Evolutionary conservation across 2,329 filamentous ascomycete genomes (phyloP).

Genomic region (Colletotrichum sp.): DNA sequence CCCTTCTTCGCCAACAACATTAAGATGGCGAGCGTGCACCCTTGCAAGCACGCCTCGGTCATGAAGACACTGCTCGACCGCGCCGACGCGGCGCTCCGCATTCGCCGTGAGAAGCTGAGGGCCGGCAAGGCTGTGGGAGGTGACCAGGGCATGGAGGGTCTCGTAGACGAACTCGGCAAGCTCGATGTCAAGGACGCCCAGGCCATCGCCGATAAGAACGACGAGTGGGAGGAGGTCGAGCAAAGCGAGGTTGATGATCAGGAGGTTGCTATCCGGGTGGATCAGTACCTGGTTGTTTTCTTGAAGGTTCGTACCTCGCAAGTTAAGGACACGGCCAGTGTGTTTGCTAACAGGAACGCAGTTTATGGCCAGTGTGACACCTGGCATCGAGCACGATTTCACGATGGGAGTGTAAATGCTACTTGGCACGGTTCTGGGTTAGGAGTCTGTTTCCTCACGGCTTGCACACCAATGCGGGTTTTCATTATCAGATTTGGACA

Average conservation of each 20-base stretch:
- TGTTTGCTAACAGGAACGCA: slow-evolving; percentile 33
- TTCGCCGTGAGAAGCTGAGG: slow-evolving; percentile 82
- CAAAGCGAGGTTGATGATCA: slow-evolving; percentile 67
- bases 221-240: slow-evolving; percentile 69
- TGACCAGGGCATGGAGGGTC: slow-evolving; percentile 75
- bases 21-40: slow-evolving; percentile 96
- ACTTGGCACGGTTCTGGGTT: background rate
- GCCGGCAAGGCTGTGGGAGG: slow-evolving; percentile 55
- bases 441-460: background rate
- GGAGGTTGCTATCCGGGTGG: slow-evolving; percentile 83
- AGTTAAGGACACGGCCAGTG: background rate
- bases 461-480: background rate
- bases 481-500: slow-evolving; percentile 1
- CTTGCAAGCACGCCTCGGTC: slow-evolving; percentile 95
- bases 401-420: slow-evolving; percentile 83
- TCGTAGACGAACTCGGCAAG: slow-evolving; percentile 81
- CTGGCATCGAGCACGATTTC: slow-evolving; percentile 96
- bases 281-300: slow-evolving; percentile 88
- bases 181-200: slow-evolving; percentile 62
- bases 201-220: slow-evolving; percentile 54
- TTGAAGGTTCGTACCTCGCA: slow-evolving; percentile 70
- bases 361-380: slow-evolving; percentile 89
- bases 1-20: slow-evolving; percentile 89
- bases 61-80: slow-evolving; percentile 98
- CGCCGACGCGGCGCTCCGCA: slow-evolving; percentile 89